A percentile compares a stretch with the other conserved stretches of the same genome.
Evolutionary conservation across 371 early-diverging fungal species (phyloP).

Genomic region (Catenaria anguillulae): DNA sequence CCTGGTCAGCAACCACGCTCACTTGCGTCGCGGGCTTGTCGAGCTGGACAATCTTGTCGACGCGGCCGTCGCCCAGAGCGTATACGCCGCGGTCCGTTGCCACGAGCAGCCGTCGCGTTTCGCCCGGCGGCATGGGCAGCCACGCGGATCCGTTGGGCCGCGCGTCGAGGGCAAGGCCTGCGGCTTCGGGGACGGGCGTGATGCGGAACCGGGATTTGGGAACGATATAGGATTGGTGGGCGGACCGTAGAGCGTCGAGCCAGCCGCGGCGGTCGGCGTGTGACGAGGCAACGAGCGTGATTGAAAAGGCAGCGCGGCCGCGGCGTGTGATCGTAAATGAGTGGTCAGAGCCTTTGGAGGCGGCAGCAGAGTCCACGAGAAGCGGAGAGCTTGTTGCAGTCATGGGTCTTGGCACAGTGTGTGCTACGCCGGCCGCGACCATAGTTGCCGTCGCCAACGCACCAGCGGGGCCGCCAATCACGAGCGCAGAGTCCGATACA

Average conservation of each 20-base stretch:
- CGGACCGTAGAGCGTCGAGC: constrained; percentile 51
- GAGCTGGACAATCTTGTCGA: constrained; percentile 29
- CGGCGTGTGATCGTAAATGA: too few species aligned
- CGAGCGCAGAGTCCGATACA: too few species aligned
- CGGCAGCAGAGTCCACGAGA: too few species aligned
- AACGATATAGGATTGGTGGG: not conserved
- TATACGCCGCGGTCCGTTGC: not conserved
- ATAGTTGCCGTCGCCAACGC: too few species aligned
- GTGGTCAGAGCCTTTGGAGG: too few species aligned
- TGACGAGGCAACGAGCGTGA: constrained; percentile 56
- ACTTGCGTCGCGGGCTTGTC: constrained; percentile 12
- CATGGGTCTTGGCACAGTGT: too few species aligned
- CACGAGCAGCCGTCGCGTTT: constrained; percentile 5
- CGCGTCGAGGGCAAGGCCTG: not conserved
- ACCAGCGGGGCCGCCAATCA: too few species aligned
- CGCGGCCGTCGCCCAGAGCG: constrained; percentile 10
- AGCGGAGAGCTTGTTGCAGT: too few species aligned
- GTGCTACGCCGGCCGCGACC: too few species aligned
- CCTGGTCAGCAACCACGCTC: constrained; percentile 15
- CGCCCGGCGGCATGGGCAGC: not conserved
- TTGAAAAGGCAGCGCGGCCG: constrained; percentile 44
- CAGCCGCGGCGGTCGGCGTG: constrained; percentile 61
- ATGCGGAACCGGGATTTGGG: constrained; percentile 11
- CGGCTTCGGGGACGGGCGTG: too few species aligned
- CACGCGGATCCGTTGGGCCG: not conserved